Conservation (phyloP, 495 filamentous ascomycete species). For the Podospora fimiseda region DNA sequence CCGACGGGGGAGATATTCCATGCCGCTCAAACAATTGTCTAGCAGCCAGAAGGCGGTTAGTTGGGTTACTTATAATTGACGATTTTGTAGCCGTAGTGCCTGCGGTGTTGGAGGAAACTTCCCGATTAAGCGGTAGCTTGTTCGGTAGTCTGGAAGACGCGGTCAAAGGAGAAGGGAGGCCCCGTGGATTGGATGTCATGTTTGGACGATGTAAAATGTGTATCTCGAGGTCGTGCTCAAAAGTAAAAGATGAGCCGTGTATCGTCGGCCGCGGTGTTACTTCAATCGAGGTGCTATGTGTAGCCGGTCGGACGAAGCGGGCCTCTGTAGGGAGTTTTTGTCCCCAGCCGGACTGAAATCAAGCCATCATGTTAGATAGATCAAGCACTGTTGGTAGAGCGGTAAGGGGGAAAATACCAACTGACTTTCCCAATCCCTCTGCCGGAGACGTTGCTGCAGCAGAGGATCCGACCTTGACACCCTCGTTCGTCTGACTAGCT, state of each 20-base stretch:
- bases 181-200: too few species aligned
- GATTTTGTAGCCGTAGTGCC: background rate
- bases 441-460: background rate
- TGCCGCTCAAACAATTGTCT: constrained; percentile 32
- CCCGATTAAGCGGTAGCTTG: too few species aligned
- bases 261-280: background rate
- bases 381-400: background rate
- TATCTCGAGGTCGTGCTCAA: too few species aligned
- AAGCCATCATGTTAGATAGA: background rate
- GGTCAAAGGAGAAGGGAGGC: too few species aligned
- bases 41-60: constrained; percentile 20
- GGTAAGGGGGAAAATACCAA: constrained; percentile 2
- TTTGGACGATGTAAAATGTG: too few species aligned
- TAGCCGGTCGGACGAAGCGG: constrained; percentile 18
- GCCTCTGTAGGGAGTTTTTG: constrained; percentile 15
- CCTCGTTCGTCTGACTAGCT: constrained; percentile 2
- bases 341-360: constrained; percentile 16
- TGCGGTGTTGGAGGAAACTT: too few species aligned
- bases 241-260: too few species aligned
- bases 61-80: background rate
- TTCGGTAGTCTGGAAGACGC: too few species aligned
- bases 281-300: constrained; percentile 17
- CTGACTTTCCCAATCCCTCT: constrained; percentile 15
- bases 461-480: background rate
- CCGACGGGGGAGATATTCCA: constrained; percentile 28